Evolutionary conservation across 768 basidiomycete species (phyloP).

Genomic region (Kwoniella sp.): DNA sequence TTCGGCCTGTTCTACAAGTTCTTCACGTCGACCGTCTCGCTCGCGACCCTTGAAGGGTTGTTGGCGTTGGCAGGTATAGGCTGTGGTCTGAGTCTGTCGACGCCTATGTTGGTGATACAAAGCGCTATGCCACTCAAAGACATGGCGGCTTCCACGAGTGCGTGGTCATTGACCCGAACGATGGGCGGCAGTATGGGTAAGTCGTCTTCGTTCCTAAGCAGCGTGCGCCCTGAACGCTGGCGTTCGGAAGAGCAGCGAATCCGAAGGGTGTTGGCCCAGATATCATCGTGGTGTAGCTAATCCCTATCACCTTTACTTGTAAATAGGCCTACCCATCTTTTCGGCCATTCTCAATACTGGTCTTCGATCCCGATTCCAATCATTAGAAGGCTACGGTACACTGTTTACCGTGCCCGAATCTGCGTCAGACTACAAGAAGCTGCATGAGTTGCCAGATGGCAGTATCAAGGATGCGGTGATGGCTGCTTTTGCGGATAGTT

Average conservation of each 20-base stretch:
- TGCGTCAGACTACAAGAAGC: constrained; percentile 36
- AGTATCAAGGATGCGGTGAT: constrained; percentile 7
- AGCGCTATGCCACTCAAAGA: constrained; percentile 55
- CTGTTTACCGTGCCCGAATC: constrained; percentile 43
- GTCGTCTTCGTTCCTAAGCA: constrained; percentile 6
- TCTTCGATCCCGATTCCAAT: constrained; percentile 40
- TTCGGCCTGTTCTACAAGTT: constrained; percentile 42
- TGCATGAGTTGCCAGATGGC: constrained; percentile 19
- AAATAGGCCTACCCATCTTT: constrained; percentile 46
- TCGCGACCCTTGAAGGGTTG: constrained; percentile 40
- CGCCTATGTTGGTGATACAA: constrained; percentile 47
- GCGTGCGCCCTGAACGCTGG: too few species aligned
- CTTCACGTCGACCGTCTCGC: constrained; percentile 28
- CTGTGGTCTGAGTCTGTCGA: constrained; percentile 40
- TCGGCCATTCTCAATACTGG: constrained; percentile 49
- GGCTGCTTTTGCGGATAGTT: constrained; percentile 24
- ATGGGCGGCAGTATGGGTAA: constrained; percentile 50
- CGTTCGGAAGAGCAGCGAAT: too few species aligned
- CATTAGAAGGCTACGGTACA: constrained; percentile 49
- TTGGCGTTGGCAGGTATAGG: constrained; percentile 45
- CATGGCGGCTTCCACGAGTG: constrained; percentile 50
- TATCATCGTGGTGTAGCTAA: too few species aligned
- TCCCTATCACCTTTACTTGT: neutral
- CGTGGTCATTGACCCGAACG: constrained; percentile 45
- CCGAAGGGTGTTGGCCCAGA: too few species aligned